Evolutionary conservation across 148 eudicot species (phyloP).

Genomic region (Camellia granthamiana): DNA sequence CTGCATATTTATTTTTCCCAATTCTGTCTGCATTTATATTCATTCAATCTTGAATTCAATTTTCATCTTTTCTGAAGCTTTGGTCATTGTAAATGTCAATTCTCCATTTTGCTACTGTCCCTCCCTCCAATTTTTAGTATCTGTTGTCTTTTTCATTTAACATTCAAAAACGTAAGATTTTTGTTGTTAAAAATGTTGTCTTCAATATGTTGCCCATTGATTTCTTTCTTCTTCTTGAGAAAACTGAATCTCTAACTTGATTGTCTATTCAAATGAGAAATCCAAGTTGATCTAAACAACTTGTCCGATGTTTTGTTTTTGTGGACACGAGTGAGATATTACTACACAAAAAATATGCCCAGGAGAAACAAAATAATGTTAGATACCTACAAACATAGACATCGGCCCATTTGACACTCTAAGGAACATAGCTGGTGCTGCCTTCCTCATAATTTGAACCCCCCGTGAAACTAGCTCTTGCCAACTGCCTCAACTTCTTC

Average conservation of each 20-base stretch:
- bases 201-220: not conserved
- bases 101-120: no score
- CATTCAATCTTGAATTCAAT: no score
- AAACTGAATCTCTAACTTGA: not conserved
- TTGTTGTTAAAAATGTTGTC: not conserved
- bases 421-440: conserved; percentile 18
- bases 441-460: conserved; percentile 14
- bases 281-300: not conserved
- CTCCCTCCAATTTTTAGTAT: no score
- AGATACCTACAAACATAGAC: not conserved
- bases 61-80: no score
- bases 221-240: no score
- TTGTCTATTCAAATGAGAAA: not conserved
- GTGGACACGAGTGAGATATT: not conserved
- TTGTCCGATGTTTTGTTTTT: not conserved
- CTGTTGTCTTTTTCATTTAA: no score
- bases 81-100: no score
- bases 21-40: no score
- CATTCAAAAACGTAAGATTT: not conserved
- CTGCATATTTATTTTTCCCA: no score
- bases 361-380: not conserved
- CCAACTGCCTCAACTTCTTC: conserved; percentile 22
- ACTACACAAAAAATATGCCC: not conserved
- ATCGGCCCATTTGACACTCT: not conserved
- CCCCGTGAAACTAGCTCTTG: conserved; percentile 19